Base-by-base conservation (phyloP, 2,329 filamentous ascomycete genomes). In the Cryphonectria carpinicola region DNA sequence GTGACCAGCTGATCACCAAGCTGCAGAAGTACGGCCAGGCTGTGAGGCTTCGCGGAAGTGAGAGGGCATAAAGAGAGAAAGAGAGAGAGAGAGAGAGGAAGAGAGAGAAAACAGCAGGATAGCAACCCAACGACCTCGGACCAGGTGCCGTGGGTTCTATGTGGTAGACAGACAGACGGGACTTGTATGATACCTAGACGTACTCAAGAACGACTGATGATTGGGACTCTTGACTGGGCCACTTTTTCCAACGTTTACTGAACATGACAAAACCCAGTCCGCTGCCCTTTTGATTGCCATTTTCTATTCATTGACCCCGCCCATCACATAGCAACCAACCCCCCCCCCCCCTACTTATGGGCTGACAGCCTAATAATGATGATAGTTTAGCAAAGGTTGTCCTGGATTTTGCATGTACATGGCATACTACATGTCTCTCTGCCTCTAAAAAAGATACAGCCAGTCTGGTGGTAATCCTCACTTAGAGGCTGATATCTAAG, bases 11-110 rank as follows among this genome's bases (percentile, higher is more conserved):
- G 74, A 98, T 99, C 80, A 99, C 96, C 71, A 99, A 99, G 87
- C 86, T 99, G 76, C 96, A 99, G 84, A 99, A 99, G 87, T 99
- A 99, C 81, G 96, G 96, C 61, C 96, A 99, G 83, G 93, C 96
- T 2, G 96, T 99, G 74, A 89, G 96, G 79, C 86, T 99, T 83
- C 90, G 96, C 77, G 96, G 96, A 56, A 98, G 95, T 79, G 96
- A 99, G 87, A 89, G 96, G 77, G 94, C 93, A 77, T 97, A 86
- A 77, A 28, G 28, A 28, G 28, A 28, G 28, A 28, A 13, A 6
- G 19, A 8, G 22, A 41, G 10, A 37, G 32, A 32, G 32, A 32
- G 32, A 32, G 32, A 32, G 32, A 32, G 32, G 4, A 32, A 32
- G 32, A 32, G 32, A 32, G 32, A 32, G 32, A 2, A 25, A 10